A percentile compares a stretch with the other conserved stretches of the same genome.
phyloP scores from a whole-genome alignment of 805 yeast species.

The Metschnikowia cubensis region DNA sequence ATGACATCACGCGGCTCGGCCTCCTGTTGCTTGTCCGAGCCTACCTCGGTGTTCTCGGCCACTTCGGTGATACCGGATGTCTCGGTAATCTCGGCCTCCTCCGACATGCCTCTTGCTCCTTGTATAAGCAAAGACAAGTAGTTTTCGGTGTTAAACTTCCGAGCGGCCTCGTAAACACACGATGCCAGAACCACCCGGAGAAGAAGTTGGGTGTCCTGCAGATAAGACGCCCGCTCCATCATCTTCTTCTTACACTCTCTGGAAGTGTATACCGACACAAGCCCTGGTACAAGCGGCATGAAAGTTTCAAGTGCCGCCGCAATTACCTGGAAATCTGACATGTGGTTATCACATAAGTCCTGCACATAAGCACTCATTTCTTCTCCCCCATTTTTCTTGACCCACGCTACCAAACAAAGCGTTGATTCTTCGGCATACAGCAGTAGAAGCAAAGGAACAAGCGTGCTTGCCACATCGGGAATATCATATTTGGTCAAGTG shows the following conservation, averaged over 20 bases:
- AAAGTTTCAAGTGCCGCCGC: conserved; percentile 11
- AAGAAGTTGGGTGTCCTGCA: conserved; percentile 8
- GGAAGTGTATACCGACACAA: conserved; percentile 13
- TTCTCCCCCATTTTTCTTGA: background rate
- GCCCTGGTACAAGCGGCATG: conserved; percentile 13
- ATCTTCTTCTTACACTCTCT: conserved; percentile 10
- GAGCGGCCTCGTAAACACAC: conserved; percentile 14
- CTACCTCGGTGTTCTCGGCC: no score
- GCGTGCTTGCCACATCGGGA: conserved; percentile 1
- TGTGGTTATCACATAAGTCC: background rate
- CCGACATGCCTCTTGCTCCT: conserved; percentile 3
- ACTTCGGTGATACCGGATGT: no score
- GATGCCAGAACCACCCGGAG: conserved; percentile 15
- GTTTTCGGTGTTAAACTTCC: conserved; percentile 14
- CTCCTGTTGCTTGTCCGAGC: background rate
- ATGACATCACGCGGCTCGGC: background rate
- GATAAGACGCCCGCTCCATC: conserved; percentile 7
- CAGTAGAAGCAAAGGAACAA: conserved; percentile 3
- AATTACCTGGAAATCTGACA: background rate
- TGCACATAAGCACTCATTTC: background rate
- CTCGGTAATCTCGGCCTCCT: no score
- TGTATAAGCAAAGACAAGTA: conserved; percentile 13
- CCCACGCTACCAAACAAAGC: background rate
- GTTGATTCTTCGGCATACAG: background rate
- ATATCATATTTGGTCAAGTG: background rate